A percentile compares a stretch with the other conserved stretches of the same genome.
phyloP scores from a whole-genome alignment of 2,329 filamentous ascomycete genomes.

The Hypoxylon sp. region DNA sequence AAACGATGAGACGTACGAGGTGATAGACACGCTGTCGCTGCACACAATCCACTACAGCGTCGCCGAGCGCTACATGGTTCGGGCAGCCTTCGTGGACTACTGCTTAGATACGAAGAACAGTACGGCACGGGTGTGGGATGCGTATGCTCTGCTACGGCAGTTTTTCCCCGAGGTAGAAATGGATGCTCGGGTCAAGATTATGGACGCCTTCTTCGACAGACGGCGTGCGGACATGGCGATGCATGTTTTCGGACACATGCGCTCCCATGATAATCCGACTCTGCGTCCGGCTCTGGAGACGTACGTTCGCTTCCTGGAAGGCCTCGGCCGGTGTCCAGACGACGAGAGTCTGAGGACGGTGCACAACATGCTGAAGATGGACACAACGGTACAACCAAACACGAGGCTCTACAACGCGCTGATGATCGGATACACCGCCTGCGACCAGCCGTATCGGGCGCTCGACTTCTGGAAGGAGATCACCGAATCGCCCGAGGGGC shows the following conservation, averaged over 20 bases:
- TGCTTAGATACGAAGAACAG: constrained; percentile 69
- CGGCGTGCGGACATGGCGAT: constrained; percentile 83
- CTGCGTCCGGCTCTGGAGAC: constrained; percentile 75
- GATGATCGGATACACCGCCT: constrained; percentile 83
- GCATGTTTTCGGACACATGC: constrained; percentile 92
- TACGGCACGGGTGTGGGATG: constrained; percentile 70
- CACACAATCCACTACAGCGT: constrained; percentile 75
- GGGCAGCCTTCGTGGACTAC: constrained; percentile 71
- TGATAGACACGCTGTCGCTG: constrained; percentile 81
- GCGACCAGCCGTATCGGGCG: constrained; percentile 70
- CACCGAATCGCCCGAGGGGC: constrained; percentile 82
- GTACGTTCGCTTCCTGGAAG: constrained; percentile 80
- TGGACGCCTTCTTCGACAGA: constrained; percentile 82
- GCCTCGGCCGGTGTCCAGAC: constrained; percentile 70
- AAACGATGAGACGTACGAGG: constrained; percentile 78
- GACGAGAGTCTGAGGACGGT: constrained; percentile 74
- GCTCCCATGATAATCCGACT: constrained; percentile 70
- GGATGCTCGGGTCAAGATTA: constrained; percentile 72
- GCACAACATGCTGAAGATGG: constrained; percentile 94
- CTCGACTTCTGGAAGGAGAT: constrained; percentile 87
- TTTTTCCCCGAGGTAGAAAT: constrained; percentile 73
- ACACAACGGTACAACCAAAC: constrained; percentile 77
- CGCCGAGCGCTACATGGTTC: constrained; percentile 71
- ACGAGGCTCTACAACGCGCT: constrained; percentile 83
- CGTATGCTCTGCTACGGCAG: constrained; percentile 70